phyloP scores from a whole-genome alignment of 768 basidiomycete species.

The Mycena vitilis region DNA sequence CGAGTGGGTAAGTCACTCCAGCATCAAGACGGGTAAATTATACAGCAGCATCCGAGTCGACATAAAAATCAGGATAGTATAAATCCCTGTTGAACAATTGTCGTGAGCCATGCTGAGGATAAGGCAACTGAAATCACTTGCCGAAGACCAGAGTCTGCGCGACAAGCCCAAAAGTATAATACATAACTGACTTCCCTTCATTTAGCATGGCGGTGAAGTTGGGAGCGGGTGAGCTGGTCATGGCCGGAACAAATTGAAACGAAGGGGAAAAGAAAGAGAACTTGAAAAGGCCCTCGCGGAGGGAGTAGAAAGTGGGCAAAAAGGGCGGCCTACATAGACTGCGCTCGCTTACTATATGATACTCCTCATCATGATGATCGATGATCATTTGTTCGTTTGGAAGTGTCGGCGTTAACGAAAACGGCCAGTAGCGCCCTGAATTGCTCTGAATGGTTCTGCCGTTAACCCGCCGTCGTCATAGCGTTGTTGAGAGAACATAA shows the following conservation, averaged over 20 bases:
- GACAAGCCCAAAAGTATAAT: not conserved
- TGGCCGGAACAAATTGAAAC: not conserved
- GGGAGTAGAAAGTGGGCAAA: not conserved
- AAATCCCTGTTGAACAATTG: constrained; percentile 5
- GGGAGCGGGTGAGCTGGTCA: not conserved
- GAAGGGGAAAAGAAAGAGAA: not conserved
- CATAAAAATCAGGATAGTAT: constrained; percentile 15
- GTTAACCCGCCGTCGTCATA: too few species aligned
- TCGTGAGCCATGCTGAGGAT: not conserved
- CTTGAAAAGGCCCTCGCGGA: not conserved
- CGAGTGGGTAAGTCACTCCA: not conserved
- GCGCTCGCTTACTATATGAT: too few species aligned
- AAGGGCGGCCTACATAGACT: too few species aligned
- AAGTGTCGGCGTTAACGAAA: too few species aligned
- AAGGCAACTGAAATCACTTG: not conserved
- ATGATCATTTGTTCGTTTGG: too few species aligned
- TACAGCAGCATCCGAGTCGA: constrained; percentile 31
- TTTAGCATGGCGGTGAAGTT: not conserved
- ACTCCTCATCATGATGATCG: too few species aligned
- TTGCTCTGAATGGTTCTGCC: too few species aligned
- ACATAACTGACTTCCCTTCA: not conserved
- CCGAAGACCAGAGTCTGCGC: not conserved
- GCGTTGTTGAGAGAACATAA: too few species aligned
- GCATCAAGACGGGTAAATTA: not conserved
- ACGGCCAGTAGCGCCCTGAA: too few species aligned